Conservation (phyloP, 306 rosid genomes). For the Prosopis cineraria region DNA sequence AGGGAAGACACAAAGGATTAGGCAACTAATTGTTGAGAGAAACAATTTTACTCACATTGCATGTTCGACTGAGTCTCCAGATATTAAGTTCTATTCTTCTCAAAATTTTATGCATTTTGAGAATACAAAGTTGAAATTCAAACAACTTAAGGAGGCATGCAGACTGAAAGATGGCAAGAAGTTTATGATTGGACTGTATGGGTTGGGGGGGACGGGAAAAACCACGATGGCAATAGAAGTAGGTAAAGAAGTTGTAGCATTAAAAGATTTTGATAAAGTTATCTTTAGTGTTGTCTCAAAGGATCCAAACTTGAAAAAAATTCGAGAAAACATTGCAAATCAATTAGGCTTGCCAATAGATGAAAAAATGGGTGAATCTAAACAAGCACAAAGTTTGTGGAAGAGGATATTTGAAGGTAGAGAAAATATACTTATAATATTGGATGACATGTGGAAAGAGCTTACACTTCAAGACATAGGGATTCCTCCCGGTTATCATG, state of each 20-base stretch:
- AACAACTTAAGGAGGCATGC: constrained; percentile 6
- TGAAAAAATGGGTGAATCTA: background rate
- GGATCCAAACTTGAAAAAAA: background rate
- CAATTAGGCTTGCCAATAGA: background rate
- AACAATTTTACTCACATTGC: background rate
- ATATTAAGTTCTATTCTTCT: background rate
- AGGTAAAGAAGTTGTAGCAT: background rate
- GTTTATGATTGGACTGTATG: constrained; percentile 20
- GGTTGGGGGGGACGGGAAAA: constrained; percentile 35
- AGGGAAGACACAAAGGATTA: background rate
- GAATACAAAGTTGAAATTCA: background rate
- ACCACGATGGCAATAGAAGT: constrained; percentile 25
- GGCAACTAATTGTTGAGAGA: background rate
- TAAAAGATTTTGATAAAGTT: background rate
- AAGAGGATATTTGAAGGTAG: background rate
- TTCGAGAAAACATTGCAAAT: constrained; percentile 32
- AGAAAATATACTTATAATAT: constrained; percentile 29
- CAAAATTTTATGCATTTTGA: background rate
- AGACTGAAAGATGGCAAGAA: background rate
- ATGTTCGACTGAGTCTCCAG: background rate
- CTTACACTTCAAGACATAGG: background rate
- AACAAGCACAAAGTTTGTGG: background rate
- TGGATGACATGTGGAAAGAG: constrained; percentile 32
- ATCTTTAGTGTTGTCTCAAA: constrained; percentile 1
- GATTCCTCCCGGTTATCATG: background rate